phyloP scores from a whole-genome alignment of 805 yeast species.

The Starmerella vaccinii region DNA sequence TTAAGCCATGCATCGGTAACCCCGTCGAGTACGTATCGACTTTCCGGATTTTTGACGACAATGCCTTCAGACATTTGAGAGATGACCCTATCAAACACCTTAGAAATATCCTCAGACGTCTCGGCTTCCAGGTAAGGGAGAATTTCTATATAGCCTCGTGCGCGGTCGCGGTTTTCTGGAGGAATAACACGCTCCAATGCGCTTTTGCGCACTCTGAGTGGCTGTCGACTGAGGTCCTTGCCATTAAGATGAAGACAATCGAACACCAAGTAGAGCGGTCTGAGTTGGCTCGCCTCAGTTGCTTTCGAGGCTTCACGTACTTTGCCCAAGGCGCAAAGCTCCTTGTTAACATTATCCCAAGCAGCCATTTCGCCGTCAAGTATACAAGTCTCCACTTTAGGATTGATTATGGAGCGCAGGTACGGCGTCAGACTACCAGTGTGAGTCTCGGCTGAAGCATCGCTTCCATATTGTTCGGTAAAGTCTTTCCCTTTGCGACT shows the following conservation, averaged over 20 bases:
- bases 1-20: conserved; percentile 69
- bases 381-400: conserved; percentile 35
- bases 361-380: conserved; percentile 94
- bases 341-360: conserved; percentile 47
- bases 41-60: conserved; percentile 54
- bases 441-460: conserved; percentile 35
- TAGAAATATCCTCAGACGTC: conserved; percentile 44
- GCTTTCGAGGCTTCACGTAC: conserved; percentile 40
- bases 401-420: conserved; percentile 25
- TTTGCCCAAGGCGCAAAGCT: conserved; percentile 68
- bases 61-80: conserved; percentile 66
- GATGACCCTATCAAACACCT: conserved; percentile 49
- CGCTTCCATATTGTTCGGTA: conserved; percentile 48
- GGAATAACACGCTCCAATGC: conserved; percentile 40
- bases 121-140: conserved; percentile 34
- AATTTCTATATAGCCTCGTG: conserved; percentile 21
- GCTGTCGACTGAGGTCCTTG: conserved; percentile 42
- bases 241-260: conserved; percentile 70
- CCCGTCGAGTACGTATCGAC: conserved; percentile 52
- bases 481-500: conserved; percentile 59
- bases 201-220: conserved; percentile 47
- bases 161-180: conserved; percentile 25
- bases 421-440: conserved; percentile 48
- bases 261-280: conserved; percentile 42
- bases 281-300: conserved; percentile 1